Base-by-base conservation (phyloP, 202 grass and related monocot species). In the Carex arenaria region DNA sequence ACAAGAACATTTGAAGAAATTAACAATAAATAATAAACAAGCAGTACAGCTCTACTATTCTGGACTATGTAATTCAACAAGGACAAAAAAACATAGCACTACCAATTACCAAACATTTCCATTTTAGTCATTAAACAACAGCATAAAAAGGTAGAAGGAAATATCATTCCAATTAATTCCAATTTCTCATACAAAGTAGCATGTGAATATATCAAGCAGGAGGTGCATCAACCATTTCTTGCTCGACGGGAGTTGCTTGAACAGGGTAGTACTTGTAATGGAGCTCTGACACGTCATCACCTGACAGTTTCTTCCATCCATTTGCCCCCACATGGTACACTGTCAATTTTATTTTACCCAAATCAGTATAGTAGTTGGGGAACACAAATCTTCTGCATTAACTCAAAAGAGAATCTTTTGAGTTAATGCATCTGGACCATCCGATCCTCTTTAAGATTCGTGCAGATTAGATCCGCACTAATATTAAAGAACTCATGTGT, bases 291-390 rank as follows among this genome's bases (percentile, higher is more conserved):
- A 98, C 95, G 86, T 98, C 95, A 80, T 95, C 92, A 61, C 95
- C 95, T 57, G 95, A 95, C 53, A 98, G 75, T 85, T 98, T 98
- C 86, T 79, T 98, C 95, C 95, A 98, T 4, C 95, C 95, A 85
- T 94, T 64, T 5, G 91, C 89, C 36, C 95, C 95, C 18, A 98
- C 93, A 18, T 98, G 83, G 79, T 98, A 98, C 28, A 98, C 95
- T 98, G 18, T 19, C 4, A 61, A 59, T 78, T 59, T 36, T 19
- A 56, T 38, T 78, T 19, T 5, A 5, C 64, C 4, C 72, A 43
- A 7, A 62, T n/a, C 43, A 54, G 47, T 15, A 19, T 36, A 55
- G 17, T 15, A 30, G 38, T 22, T 55, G 38, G 38, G 38, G 5
- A 5, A 26, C 26, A 26, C 26, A 1, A 1, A 26, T 26, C 26